These are phyloP conservation scores for Aspergillus carlsbadensis DNA, from an alignment of 495 filamentous ascomycete species.

Conservation along the genomic window DNA sequence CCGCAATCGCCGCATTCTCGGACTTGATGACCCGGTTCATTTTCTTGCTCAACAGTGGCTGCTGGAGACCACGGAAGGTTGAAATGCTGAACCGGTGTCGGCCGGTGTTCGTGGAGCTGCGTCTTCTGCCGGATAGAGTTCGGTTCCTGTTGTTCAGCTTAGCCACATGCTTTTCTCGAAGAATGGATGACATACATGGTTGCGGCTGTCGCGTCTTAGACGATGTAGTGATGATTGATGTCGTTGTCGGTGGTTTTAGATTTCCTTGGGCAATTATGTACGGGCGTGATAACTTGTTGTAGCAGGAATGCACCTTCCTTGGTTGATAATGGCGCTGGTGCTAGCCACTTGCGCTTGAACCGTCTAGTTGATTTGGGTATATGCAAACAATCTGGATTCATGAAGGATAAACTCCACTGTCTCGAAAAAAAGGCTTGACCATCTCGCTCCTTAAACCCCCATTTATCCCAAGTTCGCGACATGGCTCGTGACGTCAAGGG, in stretches of 20 bases:
- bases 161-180: not conserved
- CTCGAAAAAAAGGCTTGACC: not conserved
- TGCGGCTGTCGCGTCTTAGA: not conserved
- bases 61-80: conserved; percentile 76
- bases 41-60: conserved; percentile 80
- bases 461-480: conserved; percentile 2
- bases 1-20: conserved; percentile 78
- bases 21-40: conserved; percentile 90
- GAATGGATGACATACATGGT: conserved; percentile 7
- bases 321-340: not conserved
- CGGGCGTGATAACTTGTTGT: not conserved
- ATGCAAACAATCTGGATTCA: not conserved
- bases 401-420: no score
- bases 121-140: conserved; percentile 57
- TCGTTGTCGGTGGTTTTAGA: not conserved
- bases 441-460: not conserved
- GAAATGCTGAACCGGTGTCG: conserved; percentile 73
- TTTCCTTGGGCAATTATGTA: not conserved
- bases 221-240: not conserved
- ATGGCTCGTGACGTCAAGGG: conserved; percentile 24
- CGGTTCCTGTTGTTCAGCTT: conserved; percentile 49
- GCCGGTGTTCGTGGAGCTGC: conserved; percentile 29
- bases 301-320: conserved; percentile 12
- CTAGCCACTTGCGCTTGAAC: not conserved
- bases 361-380: not conserved